Base-by-base conservation (phyloP, 495 filamentous ascomycete species). In the Evansstolkia leycettana region DNA sequence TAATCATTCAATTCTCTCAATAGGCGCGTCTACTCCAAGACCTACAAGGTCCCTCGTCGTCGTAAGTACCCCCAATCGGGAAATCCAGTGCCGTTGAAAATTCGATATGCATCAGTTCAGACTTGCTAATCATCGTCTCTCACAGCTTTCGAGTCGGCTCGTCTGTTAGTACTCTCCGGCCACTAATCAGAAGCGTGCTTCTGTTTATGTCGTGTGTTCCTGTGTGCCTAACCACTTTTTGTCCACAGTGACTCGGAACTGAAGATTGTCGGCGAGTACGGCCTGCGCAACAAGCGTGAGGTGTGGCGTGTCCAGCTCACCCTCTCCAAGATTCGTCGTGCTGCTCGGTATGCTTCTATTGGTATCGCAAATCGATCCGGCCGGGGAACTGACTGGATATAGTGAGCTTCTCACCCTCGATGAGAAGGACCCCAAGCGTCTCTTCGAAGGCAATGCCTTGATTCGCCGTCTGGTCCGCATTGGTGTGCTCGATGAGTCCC, bases 251-350 rank as follows among this genome's bases (percentile, higher is more conserved):
- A 98, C 75, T 83, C 87, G 55, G 90, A 98, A 70, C 71, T 98
- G 70, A 98, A 96, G 80, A 78, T 86, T 65, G 90, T 98, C 56
- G 90, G 90, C 67, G 90, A 96, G 73, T 98, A 88, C 72, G 90
- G 90, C 64, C 83, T 98, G 46, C 79, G 84, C 63, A 98, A 98
- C 80, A 98, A 98, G 86, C 89, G 90, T 70, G 90, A 98, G 75
- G 92, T 98, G 53, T 98, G 90, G 90, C 85, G 90, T 69, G 90
- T 98, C 55, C 80, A 84, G 78, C 83, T 96, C 65, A 94, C 88
- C 43, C 85, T 98, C 48, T 98, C 90, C 69, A 98, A 98, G 80
- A 96, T 98, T 57, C 88, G 90, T 84, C 92, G 90, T 92, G 90
- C 90, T 79, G 90, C 90, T 64, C 90, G 90, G 87, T 94, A 84